Base-by-base conservation (phyloP, 1,284 basidiomycete species). In the Farysia itapuensis region DNA sequence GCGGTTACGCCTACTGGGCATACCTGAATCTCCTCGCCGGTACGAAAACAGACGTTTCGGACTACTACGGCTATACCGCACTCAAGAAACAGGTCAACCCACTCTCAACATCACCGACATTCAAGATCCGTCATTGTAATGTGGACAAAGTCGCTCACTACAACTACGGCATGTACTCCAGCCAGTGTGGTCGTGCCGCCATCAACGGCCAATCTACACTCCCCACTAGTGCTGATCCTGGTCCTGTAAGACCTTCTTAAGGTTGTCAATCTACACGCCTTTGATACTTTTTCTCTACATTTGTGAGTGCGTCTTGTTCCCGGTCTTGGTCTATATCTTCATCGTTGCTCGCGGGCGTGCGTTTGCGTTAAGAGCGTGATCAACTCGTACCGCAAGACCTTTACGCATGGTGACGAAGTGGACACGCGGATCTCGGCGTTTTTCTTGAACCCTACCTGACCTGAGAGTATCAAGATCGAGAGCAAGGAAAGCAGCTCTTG, bases 401-500 rank as follows among this genome's bases (percentile, higher is more conserved):
- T 97, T 96, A 60, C 84, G 83, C 23, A 86, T 85, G 14, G 87
- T 84, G 72, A 97, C 91, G 61, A 91, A 92, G 21, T 83, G 82
- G 43, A n/a, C n/a, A 97, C 83, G 26, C 79, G 79, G 8, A 89
- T 87, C 1, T 78, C 81, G 78, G 95, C 91, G 26, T 86, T 87
- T 50, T 97, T 91, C 36, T 85, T 82, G 44, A 95, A 81, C 35
- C 85, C 83, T 41, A 95, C 80, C 39, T 85, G 83, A 60, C 89
- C 90, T 28, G 89, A 86, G 35, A 98, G 84, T 36, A 98, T 83
- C 80, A 90, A 83, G 51, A 89, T 81, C 15, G 90, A 91, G 34
- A 98, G 80, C 8, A 93, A 94, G 77, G 95, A 93, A 66, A 98
- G 82, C 35, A 98, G 81, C 76, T 97, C 90, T 70, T 84, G 86